Conservation (phyloP, 2,329 filamentous ascomycete genomes). For the Colletotrichum falcatum region DNA sequence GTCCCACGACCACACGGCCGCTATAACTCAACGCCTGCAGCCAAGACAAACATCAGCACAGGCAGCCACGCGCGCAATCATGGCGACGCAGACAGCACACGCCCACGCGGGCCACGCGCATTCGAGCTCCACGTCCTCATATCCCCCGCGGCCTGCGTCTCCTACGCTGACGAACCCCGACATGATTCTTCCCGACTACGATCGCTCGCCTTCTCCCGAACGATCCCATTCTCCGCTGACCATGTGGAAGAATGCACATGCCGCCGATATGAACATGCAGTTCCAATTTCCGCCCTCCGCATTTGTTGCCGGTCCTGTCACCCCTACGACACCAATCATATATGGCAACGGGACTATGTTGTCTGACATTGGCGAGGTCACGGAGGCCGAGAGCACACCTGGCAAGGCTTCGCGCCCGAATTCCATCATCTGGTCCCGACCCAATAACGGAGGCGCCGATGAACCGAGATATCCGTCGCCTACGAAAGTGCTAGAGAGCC, state of each 20-base stretch:
- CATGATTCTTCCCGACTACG: slow-evolving; percentile 88
- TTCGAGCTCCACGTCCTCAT: slow-evolving; percentile 48
- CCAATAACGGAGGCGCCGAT: slow-evolving; percentile 49
- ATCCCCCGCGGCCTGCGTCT: slow-evolving; percentile 72
- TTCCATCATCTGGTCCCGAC: slow-evolving; percentile 40
- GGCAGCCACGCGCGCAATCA: slow-evolving; percentile 38
- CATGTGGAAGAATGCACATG: slow-evolving; percentile 64
- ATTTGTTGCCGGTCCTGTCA: slow-evolving; percentile 58
- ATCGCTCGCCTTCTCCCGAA: slow-evolving; percentile 65
- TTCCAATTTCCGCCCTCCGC: slow-evolving; percentile 57
- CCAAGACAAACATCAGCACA: slow-evolving; percentile 9
- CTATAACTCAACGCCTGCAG: slow-evolving; percentile 33
- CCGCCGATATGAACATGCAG: slow-evolving; percentile 50
- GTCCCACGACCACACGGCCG: slow-evolving; percentile 29
- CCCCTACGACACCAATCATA: slow-evolving; percentile 72
- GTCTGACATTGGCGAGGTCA: slow-evolving; percentile 72
- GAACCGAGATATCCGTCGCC: slow-evolving; percentile 53
- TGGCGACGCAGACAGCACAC: slow-evolving; percentile 49
- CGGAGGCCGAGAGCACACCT: slow-evolving; percentile 63
- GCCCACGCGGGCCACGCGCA: slow-evolving; percentile 39
- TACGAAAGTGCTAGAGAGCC: slow-evolving; percentile 56
- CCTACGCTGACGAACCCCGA: slow-evolving; percentile 93
- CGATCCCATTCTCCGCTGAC: slow-evolving; percentile 63
- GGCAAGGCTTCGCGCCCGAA: slow-evolving; percentile 54
- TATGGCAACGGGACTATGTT: slow-evolving; percentile 78